Base-by-base conservation (phyloP, 2,329 filamentous ascomycete genomes). In the Dactylellina drechsleri region DNA sequence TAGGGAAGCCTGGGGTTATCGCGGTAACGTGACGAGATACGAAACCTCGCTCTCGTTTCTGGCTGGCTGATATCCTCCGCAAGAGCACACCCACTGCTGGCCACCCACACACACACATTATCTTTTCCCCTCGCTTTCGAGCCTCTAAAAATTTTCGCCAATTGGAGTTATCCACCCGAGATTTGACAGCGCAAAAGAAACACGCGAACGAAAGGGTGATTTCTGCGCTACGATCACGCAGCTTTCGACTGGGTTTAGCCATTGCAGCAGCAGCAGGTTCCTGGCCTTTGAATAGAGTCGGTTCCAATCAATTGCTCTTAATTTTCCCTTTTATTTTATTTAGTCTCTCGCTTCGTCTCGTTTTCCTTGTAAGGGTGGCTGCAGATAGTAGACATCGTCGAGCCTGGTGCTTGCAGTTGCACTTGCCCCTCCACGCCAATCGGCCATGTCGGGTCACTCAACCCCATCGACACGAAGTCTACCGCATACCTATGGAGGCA, bases 81-180 rank as follows among this genome's bases (percentile, higher is more conserved):
- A 16, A 36, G 31, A 7, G 10, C 31, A 36, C 31, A 36, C 10
- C 31, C 31, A 36, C 31, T 36, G 10, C 31, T 28, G 26, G 26
- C 31, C 28, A 28, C 8, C 16, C 54, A 41, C 66, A 70, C 47
- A 52, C 47, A 36, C 58, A 70, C 57, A 58, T 40, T 49, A 41
- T 62, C 57, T 62, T 57, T 31, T 36, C 62, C 50, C 57, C 56
- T 67, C 64, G 64, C 64, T 67, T 67, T 58, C 41, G 52, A 40
- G 41, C 62, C 70, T 62, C 59, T 10, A 58, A 74, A 74, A 74
- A 66, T 52, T 60, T 61, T 75, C 71, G 71, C 71, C 71, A 75
- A 75, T 75, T 75, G 71, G 57, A 75, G 71, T 75, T 64, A 75
- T 75, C 71, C 64, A 68, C 49, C 71, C 71, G 71, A 75, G 71